A percentile compares a stretch with the other conserved stretches of the same genome.
phyloP scores from a whole-genome alignment of 2,329 filamentous ascomycete species.

The Lojkania enalia region DNA sequence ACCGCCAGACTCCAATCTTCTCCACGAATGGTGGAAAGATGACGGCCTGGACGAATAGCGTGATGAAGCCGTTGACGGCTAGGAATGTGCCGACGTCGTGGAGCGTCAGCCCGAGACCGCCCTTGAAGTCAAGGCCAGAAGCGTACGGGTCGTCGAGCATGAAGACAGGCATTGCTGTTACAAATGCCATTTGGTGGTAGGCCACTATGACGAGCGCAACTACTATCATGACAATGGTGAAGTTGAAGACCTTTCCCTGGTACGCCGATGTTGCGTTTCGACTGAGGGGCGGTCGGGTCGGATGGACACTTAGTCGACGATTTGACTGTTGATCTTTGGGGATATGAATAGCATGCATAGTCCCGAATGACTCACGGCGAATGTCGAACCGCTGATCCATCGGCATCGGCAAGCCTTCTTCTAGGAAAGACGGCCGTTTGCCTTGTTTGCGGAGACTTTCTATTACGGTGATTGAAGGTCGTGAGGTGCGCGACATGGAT shows the following conservation, averaged over 20 bases:
- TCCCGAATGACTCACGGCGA: slow-evolving; percentile 41
- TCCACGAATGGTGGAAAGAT: slow-evolving; percentile 69
- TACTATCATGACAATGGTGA: slow-evolving; percentile 73
- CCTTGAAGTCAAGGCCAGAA: slow-evolving; percentile 48
- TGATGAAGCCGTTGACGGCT: slow-evolving; percentile 70
- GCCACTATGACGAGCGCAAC: slow-evolving; percentile 85
- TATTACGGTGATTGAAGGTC: slow-evolving; percentile 34
- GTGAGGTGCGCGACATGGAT: slow-evolving; percentile 26
- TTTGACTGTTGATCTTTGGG: slow-evolving; percentile 4
- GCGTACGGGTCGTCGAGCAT: slow-evolving; percentile 67
- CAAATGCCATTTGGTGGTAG: slow-evolving; percentile 88
- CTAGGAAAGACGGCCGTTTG: slow-evolving; percentile 42
- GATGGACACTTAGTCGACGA: not conserved
- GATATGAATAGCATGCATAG: slow-evolving; percentile 41
- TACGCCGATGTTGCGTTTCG: not conserved
- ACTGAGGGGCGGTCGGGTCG: slow-evolving; percentile 10
- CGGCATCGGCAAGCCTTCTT: slow-evolving; percentile 40
- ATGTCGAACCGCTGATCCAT: slow-evolving; percentile 41
- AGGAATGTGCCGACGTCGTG: slow-evolving; percentile 70
- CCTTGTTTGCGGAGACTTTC: slow-evolving; percentile 38
- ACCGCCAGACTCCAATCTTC: slow-evolving; percentile 67
- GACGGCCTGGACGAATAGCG: slow-evolving; percentile 72
- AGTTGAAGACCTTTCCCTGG: slow-evolving; percentile 55
- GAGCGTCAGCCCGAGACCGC: slow-evolving; percentile 67
- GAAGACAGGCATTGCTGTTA: slow-evolving; percentile 89